Evolutionary conservation across 1,284 basidiomycete genomes (phyloP).

Genomic region (Jaminaea rosea): DNA sequence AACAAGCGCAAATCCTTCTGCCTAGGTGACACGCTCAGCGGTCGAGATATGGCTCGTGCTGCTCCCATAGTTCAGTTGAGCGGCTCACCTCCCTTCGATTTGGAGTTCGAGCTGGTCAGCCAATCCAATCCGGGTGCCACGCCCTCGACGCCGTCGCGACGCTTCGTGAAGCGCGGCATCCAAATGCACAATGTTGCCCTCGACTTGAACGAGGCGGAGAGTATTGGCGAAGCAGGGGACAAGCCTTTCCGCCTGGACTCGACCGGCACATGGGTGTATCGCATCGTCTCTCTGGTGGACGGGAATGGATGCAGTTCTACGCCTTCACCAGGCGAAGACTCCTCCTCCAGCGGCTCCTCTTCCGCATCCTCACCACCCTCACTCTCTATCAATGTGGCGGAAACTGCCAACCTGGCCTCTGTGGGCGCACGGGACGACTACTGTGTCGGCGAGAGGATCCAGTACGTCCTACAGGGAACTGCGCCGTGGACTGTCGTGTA

Average conservation of each 20-base stretch:
- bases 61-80: slow-evolving; percentile 50
- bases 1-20: slow-evolving; percentile 62
- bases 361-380: background rate
- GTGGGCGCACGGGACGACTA: slow-evolving; percentile 69
- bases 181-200: slow-evolving; percentile 53
- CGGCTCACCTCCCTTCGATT: slow-evolving; percentile 78
- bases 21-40: slow-evolving; percentile 29
- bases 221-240: slow-evolving; percentile 59
- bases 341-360: background rate
- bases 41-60: background rate
- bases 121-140: background rate
- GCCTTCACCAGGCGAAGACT: background rate
- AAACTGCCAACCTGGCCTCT: slow-evolving; percentile 82
- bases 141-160: background rate
- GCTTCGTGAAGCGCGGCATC: slow-evolving; percentile 54
- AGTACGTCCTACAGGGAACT: slow-evolving; percentile 85
- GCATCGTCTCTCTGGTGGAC: slow-evolving; percentile 19
- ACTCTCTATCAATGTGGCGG: slow-evolving; percentile 64
- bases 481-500: slow-evolving; percentile 94
- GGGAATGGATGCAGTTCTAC: slow-evolving; percentile 29
- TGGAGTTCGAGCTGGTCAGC: slow-evolving; percentile 61
- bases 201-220: slow-evolving; percentile 44
- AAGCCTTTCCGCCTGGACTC: slow-evolving; percentile 70
- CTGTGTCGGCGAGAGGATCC: slow-evolving; percentile 81
- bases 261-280: slow-evolving; percentile 58